Evolutionary conservation across 331 rosid genomes (phyloP).

Genomic region (Malus hybrid): DNA sequence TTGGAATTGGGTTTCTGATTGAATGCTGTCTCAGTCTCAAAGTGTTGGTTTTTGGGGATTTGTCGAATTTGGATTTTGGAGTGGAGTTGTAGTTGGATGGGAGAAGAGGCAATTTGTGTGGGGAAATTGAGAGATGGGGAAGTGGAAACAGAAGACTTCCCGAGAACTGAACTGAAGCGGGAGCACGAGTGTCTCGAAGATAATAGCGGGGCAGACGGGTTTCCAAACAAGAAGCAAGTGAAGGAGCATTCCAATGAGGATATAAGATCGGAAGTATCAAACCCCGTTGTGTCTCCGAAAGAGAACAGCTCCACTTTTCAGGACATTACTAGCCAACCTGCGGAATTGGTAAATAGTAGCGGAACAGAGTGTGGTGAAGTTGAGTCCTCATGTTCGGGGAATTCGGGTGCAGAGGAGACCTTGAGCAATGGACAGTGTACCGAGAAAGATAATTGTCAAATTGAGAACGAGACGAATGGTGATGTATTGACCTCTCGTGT

Average conservation of each 20-base stretch:
- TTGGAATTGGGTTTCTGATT: constrained; percentile 9
- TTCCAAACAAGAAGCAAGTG: constrained; percentile 57
- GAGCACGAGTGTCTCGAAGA: constrained; percentile 40
- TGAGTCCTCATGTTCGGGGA: constrained; percentile 48
- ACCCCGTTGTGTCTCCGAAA: constrained; percentile 53
- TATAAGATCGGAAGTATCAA: constrained; percentile 75
- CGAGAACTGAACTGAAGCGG: constrained; percentile 58
- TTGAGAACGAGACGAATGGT: constrained; percentile 23
- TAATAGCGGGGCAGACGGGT: constrained; percentile 29
- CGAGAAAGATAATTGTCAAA: constrained; percentile 26
- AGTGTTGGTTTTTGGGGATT: constrained; percentile 15
- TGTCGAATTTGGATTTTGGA: constrained; percentile 10
- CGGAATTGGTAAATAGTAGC: constrained; percentile 25
- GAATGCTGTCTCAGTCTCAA: constrained; percentile 48
- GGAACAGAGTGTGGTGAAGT: constrained; percentile 73
- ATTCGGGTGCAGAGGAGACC: constrained; percentile 56
- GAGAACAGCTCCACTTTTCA: constrained; percentile 50
- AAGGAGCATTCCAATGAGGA: constrained; percentile 83
- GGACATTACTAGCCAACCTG: constrained; percentile 76
- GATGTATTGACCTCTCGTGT: constrained; percentile 47
- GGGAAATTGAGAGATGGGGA: constrained; percentile 35
- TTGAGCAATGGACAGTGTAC: constrained; percentile 38
- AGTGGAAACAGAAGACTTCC: constrained; percentile 29
- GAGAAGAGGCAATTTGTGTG: constrained; percentile 46
- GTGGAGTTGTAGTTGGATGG: constrained; percentile 52